Evolutionary conservation across 2,329 filamentous ascomycete species (phyloP).

Genomic region (Trichophyton schoenleinii): DNA sequence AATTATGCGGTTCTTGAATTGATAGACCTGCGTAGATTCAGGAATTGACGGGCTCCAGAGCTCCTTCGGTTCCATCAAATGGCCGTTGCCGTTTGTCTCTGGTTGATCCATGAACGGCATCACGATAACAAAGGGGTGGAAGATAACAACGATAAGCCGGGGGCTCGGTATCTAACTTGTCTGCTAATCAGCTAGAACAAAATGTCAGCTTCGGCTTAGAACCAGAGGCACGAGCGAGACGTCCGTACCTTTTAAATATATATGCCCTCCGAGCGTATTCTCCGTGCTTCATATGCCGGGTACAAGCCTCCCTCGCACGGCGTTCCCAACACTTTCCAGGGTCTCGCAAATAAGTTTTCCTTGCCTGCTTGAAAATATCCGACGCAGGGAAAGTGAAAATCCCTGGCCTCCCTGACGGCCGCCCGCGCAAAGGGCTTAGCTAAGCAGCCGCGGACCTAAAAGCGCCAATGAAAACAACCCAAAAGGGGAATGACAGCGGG

Average conservation of each 20-base stretch:
- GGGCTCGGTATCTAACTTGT: too few species aligned
- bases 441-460: neutral
- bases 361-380: neutral
- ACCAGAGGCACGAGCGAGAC: too few species aligned
- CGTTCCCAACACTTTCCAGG: neutral
- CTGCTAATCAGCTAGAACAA: too few species aligned
- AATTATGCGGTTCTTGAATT: constrained; percentile 59
- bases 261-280: neutral
- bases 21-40: constrained; percentile 55
- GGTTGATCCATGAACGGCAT: constrained; percentile 12
- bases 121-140: neutral
- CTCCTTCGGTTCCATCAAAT: constrained; percentile 25
- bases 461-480: neutral
- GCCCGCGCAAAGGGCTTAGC: neutral
- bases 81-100: constrained; percentile 8
- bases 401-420: neutral
- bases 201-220: too few species aligned
- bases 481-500: neutral
- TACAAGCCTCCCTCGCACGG: neutral
- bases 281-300: too few species aligned
- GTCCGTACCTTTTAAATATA: neutral
- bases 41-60: constrained; percentile 63
- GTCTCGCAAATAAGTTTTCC: neutral
- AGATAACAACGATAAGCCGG: neutral
- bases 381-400: neutral